phyloP scores from a whole-genome alignment of 2,329 filamentous ascomycete genomes.

The Niveomyces coronatus region DNA sequence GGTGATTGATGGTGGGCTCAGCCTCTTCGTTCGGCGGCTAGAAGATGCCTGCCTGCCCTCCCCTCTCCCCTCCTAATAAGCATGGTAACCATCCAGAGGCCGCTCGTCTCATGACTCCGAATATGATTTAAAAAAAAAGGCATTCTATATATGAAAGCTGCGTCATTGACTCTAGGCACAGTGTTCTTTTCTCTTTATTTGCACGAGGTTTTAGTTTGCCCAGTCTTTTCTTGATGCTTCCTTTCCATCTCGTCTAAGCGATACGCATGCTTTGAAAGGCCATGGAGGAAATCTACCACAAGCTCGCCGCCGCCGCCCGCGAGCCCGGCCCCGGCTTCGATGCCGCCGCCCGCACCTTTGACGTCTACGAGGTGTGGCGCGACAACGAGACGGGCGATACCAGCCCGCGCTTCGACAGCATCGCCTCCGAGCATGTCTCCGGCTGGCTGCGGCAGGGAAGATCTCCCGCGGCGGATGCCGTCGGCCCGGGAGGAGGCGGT shows the following conservation, averaged over 20 bases:
- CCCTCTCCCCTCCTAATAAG: no score
- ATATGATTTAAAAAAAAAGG: no score
- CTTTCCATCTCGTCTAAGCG: no score
- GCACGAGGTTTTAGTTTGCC: no score
- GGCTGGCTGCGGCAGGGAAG: neutral
- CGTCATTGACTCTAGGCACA: no score
- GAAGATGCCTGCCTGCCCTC: no score
- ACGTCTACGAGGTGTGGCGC: conserved; percentile 3
- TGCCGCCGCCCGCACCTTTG: neutral
- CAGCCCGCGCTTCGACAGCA: neutral
- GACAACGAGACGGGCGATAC: neutral
- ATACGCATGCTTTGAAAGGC: neutral
- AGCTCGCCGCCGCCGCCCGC: neutral
- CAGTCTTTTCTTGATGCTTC: no score
- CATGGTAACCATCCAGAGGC: no score
- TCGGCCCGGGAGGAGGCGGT: conserved; percentile 7
- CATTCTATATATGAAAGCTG: no score
- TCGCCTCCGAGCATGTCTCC: neutral
- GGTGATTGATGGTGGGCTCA: neutral
- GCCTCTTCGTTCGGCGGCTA: neutral
- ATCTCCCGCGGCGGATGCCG: no score
- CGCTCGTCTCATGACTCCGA: no score
- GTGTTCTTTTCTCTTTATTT: no score
- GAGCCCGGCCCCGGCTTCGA: neutral
- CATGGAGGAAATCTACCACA: conserved; percentile 9